Evolutionary conservation across 441 rosid genomes (phyloP).

Genomic region (Arabidopsis lyrata): DNA sequence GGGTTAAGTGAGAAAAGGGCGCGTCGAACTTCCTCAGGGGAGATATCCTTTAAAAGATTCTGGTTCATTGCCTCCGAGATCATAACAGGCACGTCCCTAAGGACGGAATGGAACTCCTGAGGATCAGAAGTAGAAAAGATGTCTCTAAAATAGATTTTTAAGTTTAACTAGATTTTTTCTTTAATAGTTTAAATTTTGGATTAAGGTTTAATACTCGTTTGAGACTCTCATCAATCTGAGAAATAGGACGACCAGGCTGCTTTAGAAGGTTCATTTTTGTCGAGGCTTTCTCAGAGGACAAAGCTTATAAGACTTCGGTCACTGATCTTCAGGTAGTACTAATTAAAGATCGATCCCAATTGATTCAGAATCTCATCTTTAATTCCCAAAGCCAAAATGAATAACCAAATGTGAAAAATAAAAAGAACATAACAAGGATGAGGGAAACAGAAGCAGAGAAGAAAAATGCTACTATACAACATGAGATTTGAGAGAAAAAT

Average conservation of each 20-base stretch:
- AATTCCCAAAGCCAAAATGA: not conserved
- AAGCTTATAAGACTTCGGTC: not conserved
- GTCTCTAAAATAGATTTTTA: too few species aligned
- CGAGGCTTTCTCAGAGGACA: not conserved
- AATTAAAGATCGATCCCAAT: not conserved
- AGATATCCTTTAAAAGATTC: too few species aligned
- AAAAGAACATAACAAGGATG: not conserved
- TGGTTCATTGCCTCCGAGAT: too few species aligned
- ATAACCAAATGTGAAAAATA: not conserved
- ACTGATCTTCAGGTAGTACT: not conserved
- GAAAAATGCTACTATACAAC: constrained; percentile 37
- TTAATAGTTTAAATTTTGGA: not conserved
- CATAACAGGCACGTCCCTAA: too few species aligned
- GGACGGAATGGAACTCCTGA: too few species aligned
- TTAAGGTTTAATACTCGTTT: not conserved
- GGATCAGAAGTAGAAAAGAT: too few species aligned
- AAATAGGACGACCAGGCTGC: not conserved
- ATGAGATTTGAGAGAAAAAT: constrained; percentile 27
- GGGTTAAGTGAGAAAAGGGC: too few species aligned
- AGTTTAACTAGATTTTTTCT: not conserved
- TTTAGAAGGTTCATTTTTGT: not conserved
- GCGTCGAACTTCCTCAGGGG: too few species aligned
- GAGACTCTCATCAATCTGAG: not conserved
- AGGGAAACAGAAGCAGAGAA: constrained; percentile 13
- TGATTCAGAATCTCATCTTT: not conserved